Evolutionary conservation across 176 grass and related monocot genomes (phyloP), one percentile per base, ranked within the genome.

Genomic region (Aegilops bicornis): DNA sequence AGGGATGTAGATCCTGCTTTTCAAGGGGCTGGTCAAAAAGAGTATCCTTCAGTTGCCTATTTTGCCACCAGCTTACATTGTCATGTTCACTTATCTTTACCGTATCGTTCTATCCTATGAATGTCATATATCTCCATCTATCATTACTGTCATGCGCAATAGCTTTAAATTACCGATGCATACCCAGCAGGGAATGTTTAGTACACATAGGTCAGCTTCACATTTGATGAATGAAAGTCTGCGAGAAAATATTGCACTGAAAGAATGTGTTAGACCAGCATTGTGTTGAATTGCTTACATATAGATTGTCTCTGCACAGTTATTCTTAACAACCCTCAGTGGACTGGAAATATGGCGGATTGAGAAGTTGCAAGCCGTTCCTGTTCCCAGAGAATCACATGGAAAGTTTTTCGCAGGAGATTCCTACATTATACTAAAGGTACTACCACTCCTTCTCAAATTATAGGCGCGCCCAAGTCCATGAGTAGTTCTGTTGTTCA

Each of bases 291-390:
- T 63, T 70, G 54, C 85, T 59, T 80, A 58, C 45, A 36, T 69
- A 87, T 80, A 15, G 36, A 27, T 74, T 75, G 32, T 8, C 43
- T 27, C 69, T 61, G 40, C 40, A 70, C 48, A 45, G 47, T 86
- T 84, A 67, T 89, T 89, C 90, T 94, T 93, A 94, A 96, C 88
- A 83, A 69, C 16, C 32, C 31, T 69, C 70, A 99, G 97, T 79
- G 97, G 94, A 83, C 82, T 99, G 87, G 97, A 99, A 89, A 99
- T 99, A 89, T 99, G 97, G 97, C 72, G 90, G 56, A 94, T 99
- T 85, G 97, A 99, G 88, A 99, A 93, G 78, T 87, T 95, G 75
- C 84, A 87, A 40, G 92, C 89, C 39, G 85, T 99, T 73, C 97
- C 90, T 80, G 85, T 96, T 48, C 85, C 94, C 16, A 96, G 83